Percentiles rank a stretch among this genome's conserved stretches.
phyloP scores from a whole-genome alignment of 169 alveolate genomes.

The Cryptosporidium meleagridis region DNA sequence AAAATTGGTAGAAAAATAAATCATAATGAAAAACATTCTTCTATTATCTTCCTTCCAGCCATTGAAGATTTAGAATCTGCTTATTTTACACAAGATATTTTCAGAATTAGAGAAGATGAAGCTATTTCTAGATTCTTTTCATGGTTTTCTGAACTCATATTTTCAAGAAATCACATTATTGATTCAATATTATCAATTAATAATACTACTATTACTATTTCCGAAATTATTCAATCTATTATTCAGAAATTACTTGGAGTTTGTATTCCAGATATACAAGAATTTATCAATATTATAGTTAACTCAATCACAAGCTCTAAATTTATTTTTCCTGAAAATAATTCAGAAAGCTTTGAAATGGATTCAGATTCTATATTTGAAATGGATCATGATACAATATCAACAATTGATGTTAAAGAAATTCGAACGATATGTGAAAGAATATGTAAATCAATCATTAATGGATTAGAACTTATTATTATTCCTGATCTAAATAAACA shows the following conservation, averaged over 20 bases:
- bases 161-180: slow-evolving; percentile 9
- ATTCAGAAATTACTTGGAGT: neutral
- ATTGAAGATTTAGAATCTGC: slow-evolving; percentile 22
- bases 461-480: neutral
- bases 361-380: slow-evolving; percentile 30
- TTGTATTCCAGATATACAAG: slow-evolving; percentile 14
- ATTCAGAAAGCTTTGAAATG: slow-evolving; percentile 31
- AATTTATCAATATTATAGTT: slow-evolving; percentile 1
- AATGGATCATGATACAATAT: slow-evolving; percentile 15
- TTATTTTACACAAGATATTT: slow-evolving; percentile 14
- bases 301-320: slow-evolving; percentile 30
- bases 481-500: neutral
- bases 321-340: slow-evolving; percentile 31
- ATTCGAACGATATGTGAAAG: slow-evolving; percentile 27
- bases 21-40: neutral
- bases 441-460: slow-evolving; percentile 1
- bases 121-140: slow-evolving; percentile 35
- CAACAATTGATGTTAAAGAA: slow-evolving; percentile 33
- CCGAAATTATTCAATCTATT: slow-evolving; percentile 21
- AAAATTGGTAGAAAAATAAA: neutral
- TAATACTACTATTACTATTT: neutral
- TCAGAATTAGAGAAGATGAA: slow-evolving; percentile 63
- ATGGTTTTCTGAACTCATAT: slow-evolving; percentile 40
- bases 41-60: slow-evolving; percentile 9
- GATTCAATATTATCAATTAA: neutral